Base-by-base conservation (phyloP, 768 basidiomycete species). In the Tubosaeta sp. region DNA sequence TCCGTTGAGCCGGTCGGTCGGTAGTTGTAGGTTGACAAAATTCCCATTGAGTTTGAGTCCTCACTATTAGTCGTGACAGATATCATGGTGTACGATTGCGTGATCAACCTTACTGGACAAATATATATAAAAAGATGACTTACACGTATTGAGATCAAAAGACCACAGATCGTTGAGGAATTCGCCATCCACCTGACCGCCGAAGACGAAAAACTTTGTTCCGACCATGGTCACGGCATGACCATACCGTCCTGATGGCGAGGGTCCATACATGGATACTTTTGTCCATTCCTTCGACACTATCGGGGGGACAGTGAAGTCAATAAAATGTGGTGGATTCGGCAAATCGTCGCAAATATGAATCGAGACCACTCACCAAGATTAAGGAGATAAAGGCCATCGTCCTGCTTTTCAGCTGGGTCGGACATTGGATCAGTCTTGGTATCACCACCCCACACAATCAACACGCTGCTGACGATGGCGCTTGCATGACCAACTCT, bases 371-470 rank as follows among this genome's bases (percentile, higher is more conserved):
- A 76, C 89, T 59, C 65, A 94, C 95, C 85, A 32, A 97, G 80
- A 68, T 98, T 98, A 42, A 99, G 76, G 10, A 99, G 76, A 76
- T 98, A 98, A 39, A 98, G 73, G 0, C 83, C 87, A 67, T 97
- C 91, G 65, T 98, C 96, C 70, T 94, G 90, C 58, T 80, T 83
- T 53, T 93, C 92, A 10, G 75, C 72, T 9, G 75, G 75, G 58
- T 76, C 80, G 29, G 77, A 72, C 67, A 75, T 80, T 21, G 74
- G 73, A 59, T 86, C 85, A 13, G 84, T 82, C 71, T 92, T 94
- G 4, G 94, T 97, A 66, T 99, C 96, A 22, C 95, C 96, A 29
- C 96, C 96, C 96, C 96, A 99, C 4, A 97, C 87, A 53, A 98
- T 89, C 53, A 99, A 76, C 44, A 97, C 95, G 63, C 88, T 93